Percentiles rank a stretch among this genome's conserved stretches.
These are phyloP conservation scores for Trametes sanguinea DNA, from an alignment of 768 basidiomycete species.

Conservation along the genomic window DNA sequence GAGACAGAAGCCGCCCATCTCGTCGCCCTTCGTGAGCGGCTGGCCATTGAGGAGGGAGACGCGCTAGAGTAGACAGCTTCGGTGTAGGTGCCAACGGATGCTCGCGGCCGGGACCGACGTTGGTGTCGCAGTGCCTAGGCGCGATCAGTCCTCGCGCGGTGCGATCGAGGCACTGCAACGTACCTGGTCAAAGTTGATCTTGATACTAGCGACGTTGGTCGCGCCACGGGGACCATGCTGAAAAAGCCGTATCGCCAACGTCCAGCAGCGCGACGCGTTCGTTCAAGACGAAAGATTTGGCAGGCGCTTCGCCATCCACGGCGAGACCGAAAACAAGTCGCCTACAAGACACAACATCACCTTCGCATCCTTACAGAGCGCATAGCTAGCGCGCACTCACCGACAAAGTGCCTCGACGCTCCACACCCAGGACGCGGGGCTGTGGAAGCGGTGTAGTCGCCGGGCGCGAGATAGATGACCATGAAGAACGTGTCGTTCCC, in stretches of 20 bases:
- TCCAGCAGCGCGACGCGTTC: constrained; percentile 96
- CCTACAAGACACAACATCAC: constrained; percentile 44
- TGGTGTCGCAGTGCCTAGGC: constrained; percentile 81
- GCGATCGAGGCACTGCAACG: constrained; percentile 4
- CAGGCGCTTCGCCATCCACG: constrained; percentile 90
- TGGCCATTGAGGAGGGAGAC: constrained; percentile 82
- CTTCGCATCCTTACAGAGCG: neutral
- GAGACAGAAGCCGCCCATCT: constrained; percentile 96
- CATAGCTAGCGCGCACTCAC: constrained; percentile 48
- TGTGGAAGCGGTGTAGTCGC: constrained; percentile 99
- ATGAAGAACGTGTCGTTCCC: constrained; percentile 89
- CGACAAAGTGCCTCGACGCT: constrained; percentile 94
- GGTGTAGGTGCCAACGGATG: constrained; percentile 85
- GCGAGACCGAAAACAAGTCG: constrained; percentile 94
- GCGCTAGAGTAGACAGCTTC: constrained; percentile 92
- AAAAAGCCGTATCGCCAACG: constrained; percentile 97
- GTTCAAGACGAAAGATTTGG: constrained; percentile 97
- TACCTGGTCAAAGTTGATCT: constrained; percentile 92
- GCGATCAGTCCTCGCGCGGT: neutral
- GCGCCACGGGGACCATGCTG: constrained; percentile 96
- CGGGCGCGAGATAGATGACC: constrained; percentile 97
- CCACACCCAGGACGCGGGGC: constrained; percentile 96
- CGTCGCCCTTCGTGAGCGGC: constrained; percentile 83
- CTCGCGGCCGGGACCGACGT: constrained; percentile 66
- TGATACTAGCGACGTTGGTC: constrained; percentile 96